phyloP scores from a whole-genome alignment of 805 yeast genomes.

The Nakazawaea populi region DNA sequence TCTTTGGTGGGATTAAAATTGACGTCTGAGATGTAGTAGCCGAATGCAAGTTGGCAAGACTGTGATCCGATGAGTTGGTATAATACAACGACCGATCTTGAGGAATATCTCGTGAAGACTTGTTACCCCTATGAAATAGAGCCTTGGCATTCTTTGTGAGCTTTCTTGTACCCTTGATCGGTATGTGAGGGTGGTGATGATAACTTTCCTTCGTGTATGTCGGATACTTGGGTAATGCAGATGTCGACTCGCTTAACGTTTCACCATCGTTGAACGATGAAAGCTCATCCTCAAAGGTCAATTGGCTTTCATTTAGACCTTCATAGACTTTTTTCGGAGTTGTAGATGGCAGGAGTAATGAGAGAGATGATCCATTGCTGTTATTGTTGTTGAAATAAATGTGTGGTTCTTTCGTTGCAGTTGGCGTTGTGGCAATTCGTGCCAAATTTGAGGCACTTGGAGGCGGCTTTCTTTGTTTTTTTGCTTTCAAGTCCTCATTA shows the following conservation, averaged over 20 bases:
- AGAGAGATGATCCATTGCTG: not conserved
- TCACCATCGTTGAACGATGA: not conserved
- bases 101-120: not conserved
- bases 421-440: not conserved
- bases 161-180: slow-evolving; percentile 2
- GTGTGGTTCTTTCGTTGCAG: not conserved
- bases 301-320: slow-evolving; percentile 2
- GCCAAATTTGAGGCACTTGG: not conserved
- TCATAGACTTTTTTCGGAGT: not conserved
- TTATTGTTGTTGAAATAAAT: not conserved
- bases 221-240: slow-evolving; percentile 9
- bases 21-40: slow-evolving; percentile 8
- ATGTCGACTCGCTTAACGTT: slow-evolving; percentile 1
- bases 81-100: not conserved
- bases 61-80: not conserved
- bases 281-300: slow-evolving; percentile 3
- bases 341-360: not conserved
- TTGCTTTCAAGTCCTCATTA: not conserved
- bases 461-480: slow-evolving; percentile 6
- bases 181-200: slow-evolving; percentile 9
- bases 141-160: slow-evolving; percentile 5
- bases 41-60: slow-evolving; percentile 5
- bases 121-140: slow-evolving; percentile 1
- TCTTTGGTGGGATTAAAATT: slow-evolving; percentile 8
- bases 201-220: slow-evolving; percentile 4